These are phyloP conservation scores for Achlya hypogyna DNA, from an alignment of 352 stramenopile species.

Conservation along the genomic window DNA sequence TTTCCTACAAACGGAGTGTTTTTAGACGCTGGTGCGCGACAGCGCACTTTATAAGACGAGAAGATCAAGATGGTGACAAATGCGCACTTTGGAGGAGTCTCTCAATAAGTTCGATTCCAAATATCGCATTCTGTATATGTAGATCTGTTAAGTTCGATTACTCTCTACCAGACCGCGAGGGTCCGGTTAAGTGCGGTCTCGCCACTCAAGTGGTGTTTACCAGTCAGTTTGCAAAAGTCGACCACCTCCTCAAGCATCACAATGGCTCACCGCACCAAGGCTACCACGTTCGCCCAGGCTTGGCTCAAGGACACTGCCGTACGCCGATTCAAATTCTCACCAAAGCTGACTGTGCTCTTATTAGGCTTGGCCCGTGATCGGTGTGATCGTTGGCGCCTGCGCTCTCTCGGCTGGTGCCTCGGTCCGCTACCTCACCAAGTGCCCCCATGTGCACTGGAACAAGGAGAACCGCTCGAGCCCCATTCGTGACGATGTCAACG, in stretches of 20 bases:
- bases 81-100: not conserved
- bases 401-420: not conserved
- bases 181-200: too few relatives aligned
- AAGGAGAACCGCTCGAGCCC: conserved; percentile 15
- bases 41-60: not conserved
- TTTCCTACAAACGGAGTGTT: too few relatives aligned
- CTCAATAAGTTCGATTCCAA: too few relatives aligned
- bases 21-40: too few relatives aligned
- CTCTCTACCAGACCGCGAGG: too few relatives aligned
- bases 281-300: conserved; percentile 20
- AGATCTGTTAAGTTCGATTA: too few relatives aligned
- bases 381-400: conserved; percentile 14
- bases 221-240: conserved; percentile 14
- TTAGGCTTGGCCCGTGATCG: conserved; percentile 18
- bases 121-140: too few relatives aligned
- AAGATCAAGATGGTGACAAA: not conserved
- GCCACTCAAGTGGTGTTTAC: not conserved
- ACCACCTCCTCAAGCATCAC: not conserved
- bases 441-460: conserved; percentile 19
- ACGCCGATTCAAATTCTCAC: not conserved
- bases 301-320: conserved; percentile 17
- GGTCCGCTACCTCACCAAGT: conserved; percentile 11
- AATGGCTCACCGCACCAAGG: conserved; percentile 16
- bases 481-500: not conserved
- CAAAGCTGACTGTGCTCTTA: too few relatives aligned